Conservation (phyloP, 176 grass and related monocot species). For the Oryza glaberrima region DNA sequence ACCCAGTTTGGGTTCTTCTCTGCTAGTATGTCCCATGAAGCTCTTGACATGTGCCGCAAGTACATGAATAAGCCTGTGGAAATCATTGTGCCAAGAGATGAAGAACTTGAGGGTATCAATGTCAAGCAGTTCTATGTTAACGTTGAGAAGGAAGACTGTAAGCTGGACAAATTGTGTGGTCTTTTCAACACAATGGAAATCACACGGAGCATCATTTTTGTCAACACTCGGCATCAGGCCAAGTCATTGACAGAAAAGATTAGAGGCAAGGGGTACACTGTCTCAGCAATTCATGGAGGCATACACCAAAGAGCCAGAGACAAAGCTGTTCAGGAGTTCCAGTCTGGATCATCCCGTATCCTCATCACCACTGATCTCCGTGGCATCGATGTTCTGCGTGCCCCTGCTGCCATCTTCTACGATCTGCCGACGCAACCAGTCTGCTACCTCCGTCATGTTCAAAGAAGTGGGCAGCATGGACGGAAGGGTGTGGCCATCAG, state of each 20-base stretch:
- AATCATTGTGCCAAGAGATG: conserved; percentile 59
- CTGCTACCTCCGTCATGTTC: conserved; percentile 6
- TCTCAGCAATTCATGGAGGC: conserved; percentile 59
- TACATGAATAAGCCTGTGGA: conserved; percentile 58
- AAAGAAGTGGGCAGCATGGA: not conserved
- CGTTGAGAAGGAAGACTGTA: conserved; percentile 60
- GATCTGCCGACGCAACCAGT: conserved; percentile 53
- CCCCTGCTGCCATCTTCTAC: conserved; percentile 60
- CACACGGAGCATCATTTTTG: conserved; percentile 56
- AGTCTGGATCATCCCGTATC: conserved; percentile 51
- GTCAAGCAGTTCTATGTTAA: conserved; percentile 55
- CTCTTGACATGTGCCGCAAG: conserved; percentile 49
- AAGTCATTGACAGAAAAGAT: conserved; percentile 54
- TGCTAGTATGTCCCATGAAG: conserved; percentile 55
- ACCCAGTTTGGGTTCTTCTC: conserved; percentile 71
- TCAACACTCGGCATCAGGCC: conserved; percentile 51
- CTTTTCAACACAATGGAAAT: conserved; percentile 44
- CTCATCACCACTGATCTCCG: conserved; percentile 55
- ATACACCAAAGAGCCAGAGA: conserved; percentile 62
- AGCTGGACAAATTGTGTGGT: conserved; percentile 58
- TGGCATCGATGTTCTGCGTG: conserved; percentile 43
- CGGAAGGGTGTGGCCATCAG: conserved; percentile 7
- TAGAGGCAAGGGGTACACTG: conserved; percentile 51
- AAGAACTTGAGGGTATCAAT: conserved; percentile 61
- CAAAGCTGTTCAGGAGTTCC: conserved; percentile 51